Base-by-base conservation (phyloP, 805 yeast species). In the Candida xiaguanensis region DNA sequence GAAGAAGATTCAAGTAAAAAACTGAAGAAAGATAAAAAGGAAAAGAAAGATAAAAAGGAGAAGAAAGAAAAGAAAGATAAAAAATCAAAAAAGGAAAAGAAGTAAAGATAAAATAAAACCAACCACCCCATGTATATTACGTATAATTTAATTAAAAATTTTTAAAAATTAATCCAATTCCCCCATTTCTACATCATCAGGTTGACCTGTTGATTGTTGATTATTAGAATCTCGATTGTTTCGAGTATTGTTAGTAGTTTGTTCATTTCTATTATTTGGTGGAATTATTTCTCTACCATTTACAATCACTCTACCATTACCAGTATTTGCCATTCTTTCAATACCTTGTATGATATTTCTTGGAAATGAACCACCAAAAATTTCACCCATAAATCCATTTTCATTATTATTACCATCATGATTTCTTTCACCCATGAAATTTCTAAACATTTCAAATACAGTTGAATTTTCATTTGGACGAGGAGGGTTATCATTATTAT, bases 1-100 rank as follows among this genome's bases (percentile, higher is more conserved):
- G 50, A 54, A 43, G 48, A 58, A 52, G 53, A 57, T 58, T 57
- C 56, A 51, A 29, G n/a, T n/a, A n/a, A n/a, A n/a, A n/a, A n/a
- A n/a, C n/a, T n/a, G n/a, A 62, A 59, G 52, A 57, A 43, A 46
- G 57, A 39, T 51, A 52, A 51, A 51, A 52, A 39, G 42, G 58
- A 51, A 45, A 60, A 55, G 58, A 63, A 49, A 50, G 56, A 45
- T 4, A 28, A 28, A 40, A 61, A 46, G 46, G 56, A 46, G 44
- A 60, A 57, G 52, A 59, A 50, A 38, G 33, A 24, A 30, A 34
- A n/a, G n/a, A n/a, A 13, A 13, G 16, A 12, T 34, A 16, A 20
- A 31, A n/a, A n/a, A n/a, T n/a, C n/a, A n/a, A 28, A 28, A 40
- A 61, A 46, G 46, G 56, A 46, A 45, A 60, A 57, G 52, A 59